These are phyloP conservation scores for Russula brevipes DNA, from an alignment of 768 basidiomycete genomes.

Conservation along the genomic window DNA sequence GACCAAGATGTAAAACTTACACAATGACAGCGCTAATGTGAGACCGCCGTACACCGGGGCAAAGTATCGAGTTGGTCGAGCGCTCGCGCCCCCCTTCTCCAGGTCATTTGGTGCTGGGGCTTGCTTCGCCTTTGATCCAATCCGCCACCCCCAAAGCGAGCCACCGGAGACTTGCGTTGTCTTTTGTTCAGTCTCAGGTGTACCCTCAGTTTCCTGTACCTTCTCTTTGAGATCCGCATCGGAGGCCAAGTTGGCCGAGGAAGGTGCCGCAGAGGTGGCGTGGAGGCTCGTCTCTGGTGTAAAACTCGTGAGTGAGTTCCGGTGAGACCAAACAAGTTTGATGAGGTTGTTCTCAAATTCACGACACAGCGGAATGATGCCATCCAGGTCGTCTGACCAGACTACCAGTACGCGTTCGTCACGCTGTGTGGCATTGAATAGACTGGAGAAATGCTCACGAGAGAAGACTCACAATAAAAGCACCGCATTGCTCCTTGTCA, in stretches of 20 bases:
- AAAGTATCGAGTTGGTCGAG: constrained; percentile 48
- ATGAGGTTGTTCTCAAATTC: constrained; percentile 78
- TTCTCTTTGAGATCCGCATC: constrained; percentile 55
- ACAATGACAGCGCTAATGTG: constrained; percentile 56
- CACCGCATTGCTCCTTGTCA: constrained; percentile 88
- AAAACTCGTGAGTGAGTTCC: constrained; percentile 25
- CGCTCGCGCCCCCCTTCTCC: constrained; percentile 45
- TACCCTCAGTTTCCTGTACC: constrained; percentile 21
- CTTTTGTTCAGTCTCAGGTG: too few species aligned
- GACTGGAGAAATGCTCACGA: not conserved
- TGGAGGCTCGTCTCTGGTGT: constrained; percentile 29
- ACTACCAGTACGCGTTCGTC: constrained; percentile 78
- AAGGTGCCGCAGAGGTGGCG: constrained; percentile 36
- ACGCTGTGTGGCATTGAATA: constrained; percentile 42
- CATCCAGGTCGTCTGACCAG: constrained; percentile 81
- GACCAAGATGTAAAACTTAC: constrained; percentile 34
- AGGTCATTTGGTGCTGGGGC: constrained; percentile 34
- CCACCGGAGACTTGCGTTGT: constrained; percentile 22
- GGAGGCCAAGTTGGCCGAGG: constrained; percentile 47
- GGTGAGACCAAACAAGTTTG: constrained; percentile 65
- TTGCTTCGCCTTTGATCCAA: constrained; percentile 31
- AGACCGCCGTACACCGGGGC: constrained; percentile 73
- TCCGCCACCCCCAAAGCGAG: constrained; percentile 28
- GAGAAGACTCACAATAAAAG: constrained; percentile 61
- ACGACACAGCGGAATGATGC: constrained; percentile 63